Conservation (phyloP, 768 basidiomycete genomes). For the Hericium coralloides region DNA sequence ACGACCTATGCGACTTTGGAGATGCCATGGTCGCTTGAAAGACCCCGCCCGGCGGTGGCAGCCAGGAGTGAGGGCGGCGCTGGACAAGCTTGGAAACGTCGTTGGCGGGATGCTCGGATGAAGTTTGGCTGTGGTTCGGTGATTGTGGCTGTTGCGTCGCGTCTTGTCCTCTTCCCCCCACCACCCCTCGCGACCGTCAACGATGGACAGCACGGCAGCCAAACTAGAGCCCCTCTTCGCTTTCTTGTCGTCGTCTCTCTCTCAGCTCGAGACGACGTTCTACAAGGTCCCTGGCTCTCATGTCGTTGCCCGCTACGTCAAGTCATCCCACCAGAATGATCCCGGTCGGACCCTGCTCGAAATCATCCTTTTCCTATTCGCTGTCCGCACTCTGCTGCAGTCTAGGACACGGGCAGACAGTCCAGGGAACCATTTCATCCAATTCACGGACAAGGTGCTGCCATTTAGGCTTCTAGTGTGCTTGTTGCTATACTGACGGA, state of each 20-base stretch:
- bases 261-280: constrained; percentile 56
- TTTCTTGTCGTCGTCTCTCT: constrained; percentile 53
- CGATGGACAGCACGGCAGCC: constrained; percentile 29
- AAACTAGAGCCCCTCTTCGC: constrained; percentile 47
- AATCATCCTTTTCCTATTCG: constrained; percentile 79
- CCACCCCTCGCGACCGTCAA: background rate
- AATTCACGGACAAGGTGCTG: constrained; percentile 80
- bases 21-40: constrained; percentile 17
- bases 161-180: background rate
- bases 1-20: constrained; percentile 19
- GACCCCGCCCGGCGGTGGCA: constrained; percentile 9
- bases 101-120: constrained; percentile 13
- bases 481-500: background rate
- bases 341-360: constrained; percentile 89
- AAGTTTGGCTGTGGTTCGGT: constrained; percentile 4
- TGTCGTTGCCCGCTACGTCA: constrained; percentile 84
- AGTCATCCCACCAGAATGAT: constrained; percentile 92
- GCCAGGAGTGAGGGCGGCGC: background rate
- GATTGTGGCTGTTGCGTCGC: background rate
- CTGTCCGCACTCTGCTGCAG: constrained; percentile 83
- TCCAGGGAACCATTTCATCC: constrained; percentile 80
- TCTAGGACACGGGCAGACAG: constrained; percentile 82
- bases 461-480: constrained; percentile 1
- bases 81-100: background rate
- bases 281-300: constrained; percentile 74